Evolutionary conservation across 805 yeast genomes (phyloP), one percentile per base, ranked within the genome.

Genomic region (Candida pseudoglaebosa): DNA sequence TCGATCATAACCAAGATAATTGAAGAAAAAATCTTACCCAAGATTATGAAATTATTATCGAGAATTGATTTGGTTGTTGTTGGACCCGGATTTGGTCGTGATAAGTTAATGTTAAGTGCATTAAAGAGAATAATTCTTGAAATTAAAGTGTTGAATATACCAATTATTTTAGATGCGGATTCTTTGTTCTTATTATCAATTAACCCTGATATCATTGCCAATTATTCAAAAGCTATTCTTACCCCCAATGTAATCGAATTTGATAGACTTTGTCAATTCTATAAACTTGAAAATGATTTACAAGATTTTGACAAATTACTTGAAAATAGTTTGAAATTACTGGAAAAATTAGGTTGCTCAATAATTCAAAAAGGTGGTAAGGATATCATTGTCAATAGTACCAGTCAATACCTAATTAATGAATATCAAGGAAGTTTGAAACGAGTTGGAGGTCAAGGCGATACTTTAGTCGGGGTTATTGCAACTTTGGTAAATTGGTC

Each of bases 361-460:
- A 71, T 80, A 0, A 52, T 93, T 13, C 77, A 83, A 24, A 93
- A 93, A 59, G 97, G 97, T 2, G 39, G 49, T 0, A 46, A 49
- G 2, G 99, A 93, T 53, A 46, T 75, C 26, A 82, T 89, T 8
- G 82, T 78, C 4, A 64, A 71, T 36, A 77, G 75, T 2, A 4
- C 12, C 15, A 66, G 61, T 3, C 53, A 58, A 4, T 50, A 63
- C 4, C 45, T 85, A 5, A 49, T 62, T 3, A 74, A 71, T 44
- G 70, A 69, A 24, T 53, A 66, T 22, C 50, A 57, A 12, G 97
- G 98, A 1, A 82, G 93, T 5, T 60, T 65, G 36, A 83, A 86
- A 53, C 71, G 99, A 38, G 95, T 86, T 5, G 96, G 97, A 9
- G 99, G 99, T 0, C 98, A 93, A 62, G 99, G 99, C 18, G 99